phyloP scores from a whole-genome alignment of 2,329 filamentous ascomycete species.

The Hymenoscyphus scutula region DNA sequence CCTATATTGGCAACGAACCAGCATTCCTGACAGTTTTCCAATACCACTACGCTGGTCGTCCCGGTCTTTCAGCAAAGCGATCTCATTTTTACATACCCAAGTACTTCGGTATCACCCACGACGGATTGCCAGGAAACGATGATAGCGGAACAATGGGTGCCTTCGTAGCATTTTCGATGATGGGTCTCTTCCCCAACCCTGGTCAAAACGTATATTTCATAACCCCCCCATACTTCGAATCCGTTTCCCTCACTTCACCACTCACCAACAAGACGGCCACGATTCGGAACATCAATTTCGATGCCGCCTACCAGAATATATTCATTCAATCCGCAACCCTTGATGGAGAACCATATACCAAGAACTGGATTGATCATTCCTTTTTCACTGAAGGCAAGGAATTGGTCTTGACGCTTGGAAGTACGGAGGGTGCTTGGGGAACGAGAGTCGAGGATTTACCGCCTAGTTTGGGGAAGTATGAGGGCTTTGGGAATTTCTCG shows the following conservation, averaged over 20 bases:
- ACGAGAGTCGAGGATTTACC: slow-evolving; percentile 55
- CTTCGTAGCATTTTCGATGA: slow-evolving; percentile 29
- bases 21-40: slow-evolving; percentile 63
- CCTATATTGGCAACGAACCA: slow-evolving; percentile 65
- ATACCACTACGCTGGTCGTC: slow-evolving; percentile 66
- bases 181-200: slow-evolving; percentile 59
- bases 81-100: slow-evolving; percentile 63
- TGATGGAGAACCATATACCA: slow-evolving; percentile 56
- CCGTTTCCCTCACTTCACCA: slow-evolving; percentile 54
- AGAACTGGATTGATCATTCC: slow-evolving; percentile 65
- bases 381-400: slow-evolving; percentile 65
- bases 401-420: slow-evolving; percentile 48
- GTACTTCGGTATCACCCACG: slow-evolving; percentile 56
- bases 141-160: slow-evolving; percentile 61
- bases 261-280: slow-evolving; percentile 58
- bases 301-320: slow-evolving; percentile 53
- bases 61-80: slow-evolving; percentile 46
- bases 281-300: slow-evolving; percentile 60
- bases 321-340: slow-evolving; percentile 65
- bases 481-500: slow-evolving; percentile 26
- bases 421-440: neutral
- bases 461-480: slow-evolving; percentile 47
- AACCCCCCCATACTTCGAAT: slow-evolving; percentile 63
- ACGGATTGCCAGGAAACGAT: slow-evolving; percentile 67
- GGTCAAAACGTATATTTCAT: slow-evolving; percentile 70